Conservation (phyloP, 176 grass and related monocot genomes). For the Tillandsia leiboldiana region DNA sequence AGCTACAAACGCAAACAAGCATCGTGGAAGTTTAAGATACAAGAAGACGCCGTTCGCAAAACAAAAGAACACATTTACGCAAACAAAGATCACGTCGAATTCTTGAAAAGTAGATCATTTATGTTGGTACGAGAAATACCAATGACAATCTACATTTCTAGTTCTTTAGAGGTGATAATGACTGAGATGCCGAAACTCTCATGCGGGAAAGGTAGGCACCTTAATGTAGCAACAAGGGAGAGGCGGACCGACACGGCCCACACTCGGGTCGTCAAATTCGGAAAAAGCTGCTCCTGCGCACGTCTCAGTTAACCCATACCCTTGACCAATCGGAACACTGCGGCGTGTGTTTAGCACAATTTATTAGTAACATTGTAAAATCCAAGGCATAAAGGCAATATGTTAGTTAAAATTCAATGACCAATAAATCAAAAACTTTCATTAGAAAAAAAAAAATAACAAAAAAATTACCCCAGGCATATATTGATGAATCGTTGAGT, state of each 20-base stretch:
- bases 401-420: too few relatives aligned
- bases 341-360: constrained; percentile 10
- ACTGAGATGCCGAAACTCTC: neutral
- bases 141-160: too few relatives aligned
- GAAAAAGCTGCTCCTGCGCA: constrained; percentile 68
- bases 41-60: neutral
- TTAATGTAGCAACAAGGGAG: constrained; percentile 85
- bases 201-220: constrained; percentile 17
- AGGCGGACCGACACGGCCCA: constrained; percentile 75
- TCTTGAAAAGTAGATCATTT: too few relatives aligned
- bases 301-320: constrained; percentile 92
- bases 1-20: constrained; percentile 29
- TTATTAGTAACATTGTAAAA: constrained; percentile 16
- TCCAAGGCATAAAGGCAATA: too few relatives aligned
- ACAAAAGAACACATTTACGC: neutral
- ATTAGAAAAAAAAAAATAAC: neutral
- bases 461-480: constrained; percentile 65
- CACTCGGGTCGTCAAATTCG: constrained; percentile 53
- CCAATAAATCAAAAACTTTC: neutral
- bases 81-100: neutral
- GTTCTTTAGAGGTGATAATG: too few relatives aligned
- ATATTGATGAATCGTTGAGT: constrained; percentile 95
- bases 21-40: neutral
- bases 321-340: constrained; percentile 83
- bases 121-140: too few relatives aligned